Conservation (phyloP, 805 yeast species). For the Blastobotrys americana region DNA sequence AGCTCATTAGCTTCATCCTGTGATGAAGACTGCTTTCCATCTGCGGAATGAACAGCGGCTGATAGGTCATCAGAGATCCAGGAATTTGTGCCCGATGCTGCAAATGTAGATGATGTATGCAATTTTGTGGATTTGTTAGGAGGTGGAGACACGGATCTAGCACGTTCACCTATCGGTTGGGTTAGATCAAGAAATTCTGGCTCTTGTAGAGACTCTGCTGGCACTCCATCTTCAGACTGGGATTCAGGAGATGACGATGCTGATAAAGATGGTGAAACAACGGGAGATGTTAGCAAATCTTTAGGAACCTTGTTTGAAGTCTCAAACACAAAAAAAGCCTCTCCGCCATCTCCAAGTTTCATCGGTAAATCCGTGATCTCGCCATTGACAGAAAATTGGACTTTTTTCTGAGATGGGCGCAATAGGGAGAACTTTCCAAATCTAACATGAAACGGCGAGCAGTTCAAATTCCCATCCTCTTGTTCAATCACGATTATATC, state of each 20-base stretch:
- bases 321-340: slow-evolving; percentile 94
- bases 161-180: not conserved
- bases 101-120: slow-evolving; percentile 3
- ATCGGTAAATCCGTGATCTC: slow-evolving; percentile 75
- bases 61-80: not conserved
- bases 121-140: not conserved
- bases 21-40: not conserved
- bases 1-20: not conserved
- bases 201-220: slow-evolving; percentile 30
- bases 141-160: slow-evolving; percentile 7
- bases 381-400: slow-evolving; percentile 81
- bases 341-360: slow-evolving; percentile 97
- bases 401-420: slow-evolving; percentile 92
- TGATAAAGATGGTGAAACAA: slow-evolving; percentile 58
- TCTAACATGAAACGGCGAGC: slow-evolving; percentile 95
- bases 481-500: slow-evolving; percentile 93
- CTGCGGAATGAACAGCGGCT: not conserved
- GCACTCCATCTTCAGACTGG: not conserved
- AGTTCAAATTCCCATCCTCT: slow-evolving; percentile 67
- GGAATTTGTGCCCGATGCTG: not conserved
- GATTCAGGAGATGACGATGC: slow-evolving; percentile 25
- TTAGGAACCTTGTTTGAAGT: slow-evolving; percentile 65
- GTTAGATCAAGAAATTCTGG: slow-evolving; percentile 46
- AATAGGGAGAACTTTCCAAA: slow-evolving; percentile 91
- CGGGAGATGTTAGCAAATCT: slow-evolving; percentile 80